Evolutionary conservation across 768 basidiomycete species (phyloP), one percentile per base, ranked within the genome.

Genomic region (Cubamyces sp.): DNA sequence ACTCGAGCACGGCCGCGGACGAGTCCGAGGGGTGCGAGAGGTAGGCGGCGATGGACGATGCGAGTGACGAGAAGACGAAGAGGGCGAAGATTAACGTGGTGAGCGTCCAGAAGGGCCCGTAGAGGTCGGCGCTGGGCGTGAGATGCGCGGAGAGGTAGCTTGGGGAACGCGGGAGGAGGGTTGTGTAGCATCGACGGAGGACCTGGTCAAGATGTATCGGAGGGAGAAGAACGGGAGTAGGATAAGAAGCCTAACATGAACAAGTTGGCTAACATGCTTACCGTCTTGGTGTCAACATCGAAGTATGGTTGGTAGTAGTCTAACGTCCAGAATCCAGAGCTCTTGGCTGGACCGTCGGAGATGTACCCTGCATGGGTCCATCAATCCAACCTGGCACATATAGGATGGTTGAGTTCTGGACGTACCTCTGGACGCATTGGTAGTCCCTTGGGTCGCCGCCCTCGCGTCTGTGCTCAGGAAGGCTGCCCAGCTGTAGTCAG

Each of bases 71-170:
- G 25, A 91, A 96, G 60, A 97, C 85, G 79, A 96, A 98, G 61
- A 98, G 86, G 0, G 89, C 82, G 71, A 98, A 93, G 46, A 97
- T 90, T 64, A 99, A 86, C 0, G 96, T 98, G 1, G 95, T 96
- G 40, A 97, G 83, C 0, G 96, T 94, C 96, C 96, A 99, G 79
- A 99, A 98, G 1, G 96, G 95, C 0, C 96, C 96, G 72, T 92
- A 90, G 42, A 92, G 83, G 72, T 92, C 91, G 16, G 81, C 72
- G 43, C 87, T 81, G 45, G 89, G 89, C 55, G 80, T 82, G 37
- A 88, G 81, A 61, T 88, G 84, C 14, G 82, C 81, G 5, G 86
- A 78, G 53, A 86, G 80, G 70, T 86, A 92, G 45, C 83, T 81
- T 3, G 84, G 76, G 30, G 87, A 82, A 28, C 82, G 81, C n/a